These are phyloP conservation scores for Leptographium procerum DNA, from an alignment of 2,329 filamentous ascomycete species.

Conservation along the genomic window DNA sequence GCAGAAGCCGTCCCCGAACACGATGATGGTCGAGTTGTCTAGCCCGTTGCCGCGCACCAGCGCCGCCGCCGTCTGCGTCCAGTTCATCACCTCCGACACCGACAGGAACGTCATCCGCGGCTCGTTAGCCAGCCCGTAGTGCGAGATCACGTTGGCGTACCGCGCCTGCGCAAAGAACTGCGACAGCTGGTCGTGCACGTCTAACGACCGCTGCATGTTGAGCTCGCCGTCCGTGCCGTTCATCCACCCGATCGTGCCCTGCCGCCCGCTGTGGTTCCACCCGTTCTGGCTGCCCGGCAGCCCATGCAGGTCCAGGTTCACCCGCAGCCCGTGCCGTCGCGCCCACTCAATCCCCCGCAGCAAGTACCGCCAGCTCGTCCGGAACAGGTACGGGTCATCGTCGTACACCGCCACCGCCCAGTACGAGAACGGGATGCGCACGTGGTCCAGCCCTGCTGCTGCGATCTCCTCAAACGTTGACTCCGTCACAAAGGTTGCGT, in stretches of 20 bases:
- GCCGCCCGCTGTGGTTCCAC: conserved; percentile 89
- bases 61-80: conserved; percentile 65
- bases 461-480: conserved; percentile 75
- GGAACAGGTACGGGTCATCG: conserved; percentile 75
- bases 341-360: conserved; percentile 88
- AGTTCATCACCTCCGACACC: conserved; percentile 55
- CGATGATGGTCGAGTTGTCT: conserved; percentile 48
- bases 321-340: conserved; percentile 78
- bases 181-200: conserved; percentile 76
- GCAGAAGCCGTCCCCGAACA: conserved; percentile 93
- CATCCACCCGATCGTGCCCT: conserved; percentile 74
- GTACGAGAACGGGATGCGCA: conserved; percentile 92
- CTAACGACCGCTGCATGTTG: conserved; percentile 72
- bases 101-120: conserved; percentile 73
- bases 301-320: conserved; percentile 90
- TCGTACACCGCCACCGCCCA: conserved; percentile 85
- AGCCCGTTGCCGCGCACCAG: conserved; percentile 69
- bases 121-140: conserved; percentile 94
- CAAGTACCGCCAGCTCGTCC: conserved; percentile 86
- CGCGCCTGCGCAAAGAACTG: conserved; percentile 88
- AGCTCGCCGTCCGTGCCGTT: conserved; percentile 74
- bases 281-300: conserved; percentile 90
- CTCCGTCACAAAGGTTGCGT: conserved; percentile 78
- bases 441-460: conserved; percentile 83
- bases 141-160: conserved; percentile 81